These are phyloP conservation scores for Styphnolobium japonicum DNA, from an alignment of 306 rosid species.

Conservation along the genomic window DNA sequence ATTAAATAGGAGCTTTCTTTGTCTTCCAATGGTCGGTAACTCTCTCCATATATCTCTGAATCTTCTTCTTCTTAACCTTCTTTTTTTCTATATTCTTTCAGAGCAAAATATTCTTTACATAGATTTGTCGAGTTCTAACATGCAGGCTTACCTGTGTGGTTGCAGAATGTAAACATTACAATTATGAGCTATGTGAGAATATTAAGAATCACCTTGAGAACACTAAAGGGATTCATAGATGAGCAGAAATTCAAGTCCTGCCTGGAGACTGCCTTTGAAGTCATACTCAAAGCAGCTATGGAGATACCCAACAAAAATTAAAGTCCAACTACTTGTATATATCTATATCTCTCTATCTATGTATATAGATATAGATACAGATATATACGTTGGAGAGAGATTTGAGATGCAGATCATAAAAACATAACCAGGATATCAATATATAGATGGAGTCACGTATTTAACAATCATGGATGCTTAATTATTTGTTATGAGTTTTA, in stretches of 20 bases:
- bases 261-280: conserved; percentile 47
- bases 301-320: not conserved
- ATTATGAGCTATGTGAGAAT: conserved; percentile 50
- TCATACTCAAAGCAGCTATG: conserved; percentile 35
- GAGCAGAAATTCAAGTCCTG: conserved; percentile 35
- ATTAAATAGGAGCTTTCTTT: too few species aligned
- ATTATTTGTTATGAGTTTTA: not conserved
- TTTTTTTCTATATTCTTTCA: too few species aligned
- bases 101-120: not conserved
- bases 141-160: not conserved
- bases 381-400: not conserved
- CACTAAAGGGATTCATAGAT: conserved; percentile 42
- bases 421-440: not conserved
- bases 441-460: not conserved
- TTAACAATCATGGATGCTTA: not conserved
- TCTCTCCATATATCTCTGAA: too few species aligned
- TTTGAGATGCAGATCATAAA: not conserved
- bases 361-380: not conserved
- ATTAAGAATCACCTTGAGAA: conserved; percentile 36
- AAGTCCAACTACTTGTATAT: not conserved
- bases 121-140: not conserved
- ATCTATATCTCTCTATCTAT: not conserved
- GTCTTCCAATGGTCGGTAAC: too few species aligned
- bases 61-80: too few species aligned
- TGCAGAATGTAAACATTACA: conserved; percentile 44